Base-by-base conservation (phyloP, 2,329 filamentous ascomycete genomes). In the Periconia digitata region DNA sequence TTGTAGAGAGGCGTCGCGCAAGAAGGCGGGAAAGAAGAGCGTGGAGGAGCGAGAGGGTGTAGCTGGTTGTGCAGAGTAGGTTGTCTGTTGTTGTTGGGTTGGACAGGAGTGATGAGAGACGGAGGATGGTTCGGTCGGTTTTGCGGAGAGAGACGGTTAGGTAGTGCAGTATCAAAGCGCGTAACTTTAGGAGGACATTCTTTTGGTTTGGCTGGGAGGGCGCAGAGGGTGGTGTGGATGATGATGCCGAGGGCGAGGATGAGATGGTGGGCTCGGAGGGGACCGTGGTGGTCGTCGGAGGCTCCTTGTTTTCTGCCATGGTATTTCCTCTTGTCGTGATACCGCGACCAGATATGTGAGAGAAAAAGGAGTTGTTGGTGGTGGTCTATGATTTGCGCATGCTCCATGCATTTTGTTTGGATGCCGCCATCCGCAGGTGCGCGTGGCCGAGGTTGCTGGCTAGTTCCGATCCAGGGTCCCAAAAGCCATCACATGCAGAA, bases 11-110 rank as follows among this genome's bases (percentile, higher is more conserved):
- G 32, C 62, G 67, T 10, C 51, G 51, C 15, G 60, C 53, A 37
- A 76, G 70, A 6, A 72, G 46, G n/a, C 57, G 64, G 13, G 66
- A 67, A 48, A 76, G 64, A 21, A 72, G 63, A 2, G 72, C 62
- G 55, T 70, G 66, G 8, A 75, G 46, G 49, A 78, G 66, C 17
- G 67, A 67, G 22, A 77, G 69, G 38, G 72, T 74, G 66, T 76
- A 78, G 56, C 60, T 63, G 13, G 73, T 58, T 8, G 75, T 77
- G 59, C 67, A 70, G 43, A 77, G 71, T 43, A 71, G 61, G 22
- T 65, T 61, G 54, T 77, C 73, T 43, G 69, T 69, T 53, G 71
- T 71, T 16, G 60, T 44, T 16, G 74, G 67, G 18, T 69, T 73
- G 39, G 71, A 72, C 45, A 78, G 60, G 35, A 74, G 59, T 40